phyloP scores from a whole-genome alignment of 2,329 filamentous ascomycete species.

The Phialemonium atrogriseum region DNA sequence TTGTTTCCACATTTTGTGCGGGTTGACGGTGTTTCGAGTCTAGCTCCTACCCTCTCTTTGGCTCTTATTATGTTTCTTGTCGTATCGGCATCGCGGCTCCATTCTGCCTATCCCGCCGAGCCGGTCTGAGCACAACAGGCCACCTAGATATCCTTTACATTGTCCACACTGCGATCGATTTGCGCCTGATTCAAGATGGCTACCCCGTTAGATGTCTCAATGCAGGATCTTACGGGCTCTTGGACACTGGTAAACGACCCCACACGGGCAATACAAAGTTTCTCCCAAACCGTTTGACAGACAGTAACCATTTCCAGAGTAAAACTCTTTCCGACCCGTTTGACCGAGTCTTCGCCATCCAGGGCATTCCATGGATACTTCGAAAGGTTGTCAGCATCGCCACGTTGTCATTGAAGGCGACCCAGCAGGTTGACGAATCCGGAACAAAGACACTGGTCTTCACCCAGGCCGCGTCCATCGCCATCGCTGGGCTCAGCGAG shows the following conservation, averaged over 20 bases:
- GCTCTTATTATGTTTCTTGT: conserved; percentile 1
- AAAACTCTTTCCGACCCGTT: conserved; percentile 1
- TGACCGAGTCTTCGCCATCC: conserved; percentile 2
- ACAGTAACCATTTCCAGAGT: conserved; percentile 3
- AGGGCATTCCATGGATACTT: conserved; percentile 3
- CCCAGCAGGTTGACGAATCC: conserved; percentile 1
- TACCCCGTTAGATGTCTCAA: conserved; percentile 2
- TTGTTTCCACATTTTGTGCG: not conserved
- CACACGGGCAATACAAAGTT: conserved; percentile 1
- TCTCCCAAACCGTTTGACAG: conserved; percentile 1
- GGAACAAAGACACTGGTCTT: conserved; percentile 1
- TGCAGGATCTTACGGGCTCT: conserved; percentile 2
- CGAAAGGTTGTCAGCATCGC: conserved; percentile 3
- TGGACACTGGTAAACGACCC: conserved; percentile 2
- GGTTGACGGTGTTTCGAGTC: conserved; percentile 1
- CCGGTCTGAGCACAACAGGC: not conserved
- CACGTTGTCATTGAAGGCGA: conserved; percentile 2
- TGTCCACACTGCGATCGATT: conserved; percentile 1
- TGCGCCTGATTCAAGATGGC: conserved; percentile 2
- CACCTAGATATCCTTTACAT: not conserved
- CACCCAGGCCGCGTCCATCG: conserved; percentile 1
- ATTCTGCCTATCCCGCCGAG: not conserved
- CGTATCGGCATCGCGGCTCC: no score
- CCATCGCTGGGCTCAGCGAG: conserved; percentile 3
- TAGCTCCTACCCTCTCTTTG: not conserved